Base-by-base conservation (phyloP, 1,284 basidiomycete species). In the Ganoderma meredithae region DNA sequence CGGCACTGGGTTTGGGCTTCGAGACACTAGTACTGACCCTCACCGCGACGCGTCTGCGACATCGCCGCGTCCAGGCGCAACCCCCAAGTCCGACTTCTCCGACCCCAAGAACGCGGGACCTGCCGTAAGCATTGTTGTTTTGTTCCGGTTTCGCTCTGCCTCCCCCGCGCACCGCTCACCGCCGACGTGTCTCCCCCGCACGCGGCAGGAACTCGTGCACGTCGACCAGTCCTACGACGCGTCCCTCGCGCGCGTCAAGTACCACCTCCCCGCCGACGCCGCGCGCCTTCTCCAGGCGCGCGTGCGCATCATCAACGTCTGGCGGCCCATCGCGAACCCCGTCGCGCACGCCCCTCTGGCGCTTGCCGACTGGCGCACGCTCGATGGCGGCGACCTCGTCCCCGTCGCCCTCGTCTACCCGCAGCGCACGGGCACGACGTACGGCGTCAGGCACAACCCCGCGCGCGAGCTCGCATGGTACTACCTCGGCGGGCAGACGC, bases 211-310 rank as follows among this genome's bases (percentile, higher is more conserved):
- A 59, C 74, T 73, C 44, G 85, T 85, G 0, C 89, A 90, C 73
- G 84, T 88, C 65, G 89, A 90, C 75, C 89, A 90, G 76, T 88
- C 88, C 0, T 81, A 80, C 52, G 72, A 78, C 12, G 83, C 88
- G 3, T 79, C 85, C 15, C 78, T 84, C 27, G 80, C 79, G 1
- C 85, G 88, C 25, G 88, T 90, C 2, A 83, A 84, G 68, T 81
- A 84, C 15, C 87, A 90, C 71, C 81, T 87, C 36, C 82, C 82
- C 17, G 78, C 76, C 9, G 86, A 88, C 1, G 86, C 78, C 0
- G 81, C 69, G 9, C 79, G 78, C 25, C 81, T 86, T 13, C 80
- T 88, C 33, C 73, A 83, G 67, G 78, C 80, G 19, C 87, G 90
- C 49, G 88, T 84, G 41, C 84, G 83, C 64, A 81, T 88, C 67